These are phyloP conservation scores for Vaccinium corymbosum DNA, from an alignment of 148 eudicot genomes.

Conservation along the genomic window DNA sequence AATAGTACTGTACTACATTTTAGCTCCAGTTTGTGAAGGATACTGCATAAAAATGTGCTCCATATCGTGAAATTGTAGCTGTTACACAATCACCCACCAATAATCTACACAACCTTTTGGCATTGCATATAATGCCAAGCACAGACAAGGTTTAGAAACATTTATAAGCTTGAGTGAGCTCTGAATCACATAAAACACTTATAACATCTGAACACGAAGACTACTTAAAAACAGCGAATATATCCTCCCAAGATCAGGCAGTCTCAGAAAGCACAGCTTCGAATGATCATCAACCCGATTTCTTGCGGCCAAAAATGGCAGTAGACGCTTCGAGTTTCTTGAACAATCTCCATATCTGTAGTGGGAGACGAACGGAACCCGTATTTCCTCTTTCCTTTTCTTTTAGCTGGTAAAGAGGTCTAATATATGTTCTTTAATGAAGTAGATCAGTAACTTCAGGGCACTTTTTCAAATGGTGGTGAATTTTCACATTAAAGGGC, in stretches of 20 bases:
- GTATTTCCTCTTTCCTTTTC: background rate
- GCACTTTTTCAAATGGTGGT: background rate
- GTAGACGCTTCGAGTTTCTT: background rate
- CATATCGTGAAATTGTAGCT: background rate
- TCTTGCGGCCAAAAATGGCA: background rate
- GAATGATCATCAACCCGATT: background rate
- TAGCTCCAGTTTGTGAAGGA: background rate
- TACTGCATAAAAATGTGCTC: background rate
- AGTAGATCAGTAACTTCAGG: background rate
- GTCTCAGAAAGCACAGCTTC: conserved; percentile 1
- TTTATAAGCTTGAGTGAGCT: background rate
- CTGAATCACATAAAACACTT: background rate
- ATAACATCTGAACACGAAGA: background rate
- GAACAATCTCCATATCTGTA: background rate
- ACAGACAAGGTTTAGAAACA: background rate
- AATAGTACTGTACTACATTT: background rate
- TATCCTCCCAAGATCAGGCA: background rate
- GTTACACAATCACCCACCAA: background rate
- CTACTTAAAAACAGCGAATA: background rate
- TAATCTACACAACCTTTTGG: background rate
- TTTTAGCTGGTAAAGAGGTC: background rate
- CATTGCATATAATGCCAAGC: background rate
- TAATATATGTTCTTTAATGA: background rate
- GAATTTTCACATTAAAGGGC: conserved; percentile 40
- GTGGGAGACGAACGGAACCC: background rate